Evolutionary conservation across 805 yeast genomes (phyloP), one percentile per base, ranked within the genome.

Genomic region (Torulaspora microellipsoides): DNA sequence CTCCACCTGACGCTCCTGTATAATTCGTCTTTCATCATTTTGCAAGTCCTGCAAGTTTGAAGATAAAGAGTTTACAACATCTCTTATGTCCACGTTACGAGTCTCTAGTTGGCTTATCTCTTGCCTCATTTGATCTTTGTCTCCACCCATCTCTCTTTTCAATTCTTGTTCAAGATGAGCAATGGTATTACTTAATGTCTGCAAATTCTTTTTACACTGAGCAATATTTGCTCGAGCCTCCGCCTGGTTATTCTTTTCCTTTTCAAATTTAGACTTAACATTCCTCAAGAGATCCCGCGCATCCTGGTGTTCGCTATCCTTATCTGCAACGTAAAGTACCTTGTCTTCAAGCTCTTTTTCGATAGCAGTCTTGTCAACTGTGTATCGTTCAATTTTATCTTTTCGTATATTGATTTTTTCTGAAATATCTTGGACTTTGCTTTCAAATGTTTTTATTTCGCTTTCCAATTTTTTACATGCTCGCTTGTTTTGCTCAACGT

Each of bases 61-160:
- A 4, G 46, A 36, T 13, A 51, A 23, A 4, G 48, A 32, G 15
- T 39, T 36, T 2, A 46, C 12, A 8, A 27, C 38, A 1, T 45
- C 32, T 15, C 47, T 44, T 10, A 48, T 29, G 13, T 47, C 44
- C 29, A 47, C 48, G 31, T 51, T 49, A 40, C 35, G 38, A 34
- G 34, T 42, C 27, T 45, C 56, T 34, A 48, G 34, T 3, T 27
- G 35, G 30, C 20, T 29, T 29, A 51, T 37, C 25, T 57, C 57
- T 15, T 45, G 30, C 31, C 47, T 47, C 60, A 59, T 55, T 27
- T 58, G 54, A 27, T 55, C 60, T 42, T 54, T 58, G 35, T 62
- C 59, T 15, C 61, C 68, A 15, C 60, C 60, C 38, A 61, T 46
- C 35, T 65, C 67, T n/a, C 43, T 43, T 14, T 53, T 46, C 25